Base-by-base conservation (phyloP, 2,329 filamentous ascomycete genomes). In the Thelonectria discophora region DNA sequence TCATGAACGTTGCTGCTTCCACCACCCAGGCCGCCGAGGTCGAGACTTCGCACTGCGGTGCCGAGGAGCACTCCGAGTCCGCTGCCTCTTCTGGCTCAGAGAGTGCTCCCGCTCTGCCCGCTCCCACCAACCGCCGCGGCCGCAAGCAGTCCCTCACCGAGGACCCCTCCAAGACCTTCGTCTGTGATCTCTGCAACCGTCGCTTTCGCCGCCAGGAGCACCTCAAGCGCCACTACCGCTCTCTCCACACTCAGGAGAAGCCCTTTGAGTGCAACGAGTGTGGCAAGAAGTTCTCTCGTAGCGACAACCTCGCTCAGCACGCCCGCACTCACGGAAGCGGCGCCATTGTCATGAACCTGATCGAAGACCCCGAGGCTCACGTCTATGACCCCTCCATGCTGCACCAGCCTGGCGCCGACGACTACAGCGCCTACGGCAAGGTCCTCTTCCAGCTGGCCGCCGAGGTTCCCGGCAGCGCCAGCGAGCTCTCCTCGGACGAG, bases 71-170 rank as follows among this genome's bases (percentile, higher is more conserved):
- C 40, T 75, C 75, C 10, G 79, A 80, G 58, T 78, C 77, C 8
- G 71, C 73, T 43, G 75, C 71, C 59, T 78, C 78, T 12, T 76
- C 78, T 65, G 81, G 68, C 75, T 85, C 76, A 72, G 85, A 78
- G 74, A 78, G 69, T 69, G 77, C 68, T 75, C 78, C 75, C 60
- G 69, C 78, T 68, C 46, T 79, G 1, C 80, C 84, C 3, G 80
- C 83, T 9, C 90, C 90, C 10, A 87, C 91, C 70, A 97, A 92
- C 79, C 94, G 95, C 67, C 94, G 95, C 62, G 95, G 95, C 62
- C 94, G 95, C 79, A 99, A 99, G 88, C 95, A 99, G 82, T 98
- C 95, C 1, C 81, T 98, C 71, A 98, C 95, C 5, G 95, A 98
- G 74, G 95, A 99, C 73, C 95, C 95, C 1, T 96, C 93, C 73